These are phyloP conservation scores for Verticillium albo-atrum DNA, from an alignment of 2,329 filamentous ascomycete genomes.

Conservation along the genomic window DNA sequence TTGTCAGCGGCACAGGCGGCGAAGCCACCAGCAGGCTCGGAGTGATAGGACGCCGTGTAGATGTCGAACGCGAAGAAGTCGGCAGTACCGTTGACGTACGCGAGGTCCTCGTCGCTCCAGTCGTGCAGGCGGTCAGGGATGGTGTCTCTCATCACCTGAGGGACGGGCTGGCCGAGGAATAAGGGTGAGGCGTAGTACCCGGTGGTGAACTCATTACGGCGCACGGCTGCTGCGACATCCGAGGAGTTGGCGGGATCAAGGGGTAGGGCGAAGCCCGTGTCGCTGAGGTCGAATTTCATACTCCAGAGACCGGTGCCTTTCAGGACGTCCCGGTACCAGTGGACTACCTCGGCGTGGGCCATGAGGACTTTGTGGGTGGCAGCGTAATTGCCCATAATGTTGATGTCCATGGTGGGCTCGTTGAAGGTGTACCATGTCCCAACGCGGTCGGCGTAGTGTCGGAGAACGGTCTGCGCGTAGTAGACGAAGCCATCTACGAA, in stretches of 20 bases:
- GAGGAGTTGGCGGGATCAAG: conserved; percentile 27
- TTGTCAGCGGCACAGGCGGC: background rate
- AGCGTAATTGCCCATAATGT: conserved; percentile 8
- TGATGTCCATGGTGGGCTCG: conserved; percentile 39
- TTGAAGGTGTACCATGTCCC: conserved; percentile 50
- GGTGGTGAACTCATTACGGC: conserved; percentile 42
- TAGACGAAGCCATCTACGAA: conserved; percentile 48
- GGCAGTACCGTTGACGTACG: conserved; percentile 41
- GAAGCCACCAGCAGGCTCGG: background rate
- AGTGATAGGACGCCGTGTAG: conserved; percentile 34
- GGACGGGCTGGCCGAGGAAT: conserved; percentile 46
- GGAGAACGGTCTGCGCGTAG: conserved; percentile 47
- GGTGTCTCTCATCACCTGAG: conserved; percentile 38
- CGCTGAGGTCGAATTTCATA: conserved; percentile 34
- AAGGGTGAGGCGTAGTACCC: conserved; percentile 48
- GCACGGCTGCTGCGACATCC: conserved; percentile 39
- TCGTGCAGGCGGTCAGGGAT: conserved; percentile 36
- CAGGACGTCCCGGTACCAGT: conserved; percentile 49
- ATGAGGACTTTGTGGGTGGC: conserved; percentile 36
- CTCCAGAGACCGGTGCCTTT: conserved; percentile 41
- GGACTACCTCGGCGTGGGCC: conserved; percentile 40
- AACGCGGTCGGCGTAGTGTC: conserved; percentile 45
- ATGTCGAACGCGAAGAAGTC: conserved; percentile 56
- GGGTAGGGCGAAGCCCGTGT: conserved; percentile 46
- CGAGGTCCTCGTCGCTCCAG: conserved; percentile 38